Conservation (phyloP, 768 basidiomycete species). For the Megacollybia marginata region DNA sequence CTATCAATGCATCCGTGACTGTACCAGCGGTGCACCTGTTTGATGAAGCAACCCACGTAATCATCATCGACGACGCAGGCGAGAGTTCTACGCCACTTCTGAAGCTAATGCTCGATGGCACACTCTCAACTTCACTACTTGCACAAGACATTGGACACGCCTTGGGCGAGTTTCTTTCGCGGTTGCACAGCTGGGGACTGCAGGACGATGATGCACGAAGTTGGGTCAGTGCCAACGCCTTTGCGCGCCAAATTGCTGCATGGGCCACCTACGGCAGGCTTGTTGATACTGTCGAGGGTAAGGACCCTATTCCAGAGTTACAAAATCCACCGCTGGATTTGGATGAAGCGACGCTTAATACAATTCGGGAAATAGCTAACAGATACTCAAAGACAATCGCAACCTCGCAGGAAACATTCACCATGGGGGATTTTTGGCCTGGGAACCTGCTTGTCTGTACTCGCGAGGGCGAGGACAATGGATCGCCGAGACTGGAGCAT, state of each 20-base stretch:
- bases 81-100: slow-evolving; percentile 29
- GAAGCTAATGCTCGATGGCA: slow-evolving; percentile 27
- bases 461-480: slow-evolving; percentile 15
- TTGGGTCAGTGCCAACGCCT: slow-evolving; percentile 30
- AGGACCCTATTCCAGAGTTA: slow-evolving; percentile 24
- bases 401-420: slow-evolving; percentile 22
- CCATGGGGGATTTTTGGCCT: slow-evolving; percentile 74
- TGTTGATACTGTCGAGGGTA: slow-evolving; percentile 27
- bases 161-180: slow-evolving; percentile 48
- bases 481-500: slow-evolving; percentile 21
- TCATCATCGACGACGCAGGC: slow-evolving; percentile 63
- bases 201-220: slow-evolving; percentile 18
- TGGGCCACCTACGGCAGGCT: slow-evolving; percentile 38
- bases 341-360: slow-evolving; percentile 25
- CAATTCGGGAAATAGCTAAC: slow-evolving; percentile 14
- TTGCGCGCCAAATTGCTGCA: slow-evolving; percentile 33
- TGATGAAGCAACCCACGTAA: slow-evolving; percentile 39
- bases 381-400: slow-evolving; percentile 18
- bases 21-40: slow-evolving; percentile 43
- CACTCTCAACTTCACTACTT: slow-evolving; percentile 14
- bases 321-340: slow-evolving; percentile 33
- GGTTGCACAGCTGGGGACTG: slow-evolving; percentile 43
- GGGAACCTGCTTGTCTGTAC: slow-evolving; percentile 53
- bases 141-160: slow-evolving; percentile 40
- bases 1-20: slow-evolving; percentile 30